phyloP scores from a whole-genome alignment of 805 yeast species.

The Teunomyces gatunensis region DNA sequence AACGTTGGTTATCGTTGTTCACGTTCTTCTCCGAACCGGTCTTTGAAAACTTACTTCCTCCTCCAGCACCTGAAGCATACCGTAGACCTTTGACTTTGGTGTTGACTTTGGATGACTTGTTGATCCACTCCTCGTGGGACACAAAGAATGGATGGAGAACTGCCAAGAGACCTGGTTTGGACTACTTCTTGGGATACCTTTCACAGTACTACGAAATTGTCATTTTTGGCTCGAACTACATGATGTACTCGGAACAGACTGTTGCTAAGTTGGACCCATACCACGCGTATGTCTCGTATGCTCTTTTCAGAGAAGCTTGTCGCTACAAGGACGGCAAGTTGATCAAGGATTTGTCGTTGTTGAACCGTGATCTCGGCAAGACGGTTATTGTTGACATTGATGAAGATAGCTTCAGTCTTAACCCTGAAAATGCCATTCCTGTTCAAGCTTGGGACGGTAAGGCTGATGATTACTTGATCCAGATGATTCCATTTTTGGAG shows the following conservation, averaged over 20 bases:
- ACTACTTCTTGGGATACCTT: slow-evolving; percentile 90
- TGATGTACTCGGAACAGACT: slow-evolving; percentile 80
- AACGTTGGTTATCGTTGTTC: slow-evolving; percentile 72
- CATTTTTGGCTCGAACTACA: slow-evolving; percentile 78
- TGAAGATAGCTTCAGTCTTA: slow-evolving; percentile 67
- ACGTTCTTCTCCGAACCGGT: slow-evolving; percentile 91
- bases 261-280: slow-evolving; percentile 90
- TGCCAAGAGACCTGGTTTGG: slow-evolving; percentile 98
- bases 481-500: slow-evolving; percentile 88
- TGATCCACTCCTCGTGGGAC: slow-evolving; percentile 91
- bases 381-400: slow-evolving; percentile 78
- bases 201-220: slow-evolving; percentile 97
- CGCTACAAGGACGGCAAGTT: slow-evolving; percentile 84
- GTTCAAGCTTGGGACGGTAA: slow-evolving; percentile 84
- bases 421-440: slow-evolving; percentile 93
- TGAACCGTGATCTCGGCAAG: slow-evolving; percentile 88
- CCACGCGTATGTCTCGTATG: slow-evolving; percentile 83
- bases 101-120: slow-evolving; percentile 81
- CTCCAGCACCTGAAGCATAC: slow-evolving; percentile 86
- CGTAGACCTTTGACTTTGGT: slow-evolving; percentile 91
- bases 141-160: slow-evolving; percentile 95
- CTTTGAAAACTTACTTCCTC: slow-evolving; percentile 89
- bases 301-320: slow-evolving; percentile 88
- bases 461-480: slow-evolving; percentile 75
- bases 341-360: slow-evolving; percentile 82